A percentile compares a stretch with the other conserved stretches of the same genome.
Evolutionary conservation across 345 rosid genomes (phyloP).

Genomic region (Gossypium stocksii): DNA sequence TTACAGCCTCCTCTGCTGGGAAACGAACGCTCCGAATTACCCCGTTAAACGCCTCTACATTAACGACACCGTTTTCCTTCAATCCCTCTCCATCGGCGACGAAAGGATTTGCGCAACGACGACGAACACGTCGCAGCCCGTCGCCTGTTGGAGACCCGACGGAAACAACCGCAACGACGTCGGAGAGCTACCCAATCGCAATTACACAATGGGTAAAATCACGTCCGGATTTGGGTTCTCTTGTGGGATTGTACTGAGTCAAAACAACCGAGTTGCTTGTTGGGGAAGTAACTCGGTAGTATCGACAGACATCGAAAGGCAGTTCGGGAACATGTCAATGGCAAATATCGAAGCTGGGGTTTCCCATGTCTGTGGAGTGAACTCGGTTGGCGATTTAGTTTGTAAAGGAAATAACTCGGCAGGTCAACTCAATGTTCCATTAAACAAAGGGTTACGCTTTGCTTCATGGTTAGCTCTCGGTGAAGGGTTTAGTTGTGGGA

Average conservation of each 20-base stretch:
- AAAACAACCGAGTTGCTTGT: conserved; percentile 29
- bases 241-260: conserved; percentile 41
- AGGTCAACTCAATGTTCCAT: conserved; percentile 58
- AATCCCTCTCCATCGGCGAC: conserved; percentile 45
- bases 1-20: conserved; percentile 49
- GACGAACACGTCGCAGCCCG: conserved; percentile 14
- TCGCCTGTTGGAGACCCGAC: conserved; percentile 46
- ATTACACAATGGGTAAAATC: conserved; percentile 29
- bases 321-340: conserved; percentile 50
- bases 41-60: conserved; percentile 38
- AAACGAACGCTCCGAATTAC: conserved; percentile 15
- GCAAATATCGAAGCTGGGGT: conserved; percentile 49
- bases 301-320: conserved; percentile 21
- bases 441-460: conserved; percentile 27
- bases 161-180: not conserved
- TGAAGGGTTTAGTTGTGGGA: conserved; percentile 58
- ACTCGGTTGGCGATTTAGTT: conserved; percentile 42
- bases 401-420: conserved; percentile 52
- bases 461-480: conserved; percentile 57
- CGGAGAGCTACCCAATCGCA: not conserved
- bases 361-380: conserved; percentile 73
- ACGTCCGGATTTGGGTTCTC: conserved; percentile 53
- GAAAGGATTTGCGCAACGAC: conserved; percentile 44
- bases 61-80: conserved; percentile 30
- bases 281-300: conserved; percentile 36